These are phyloP conservation scores for Priceomyces melissophilus DNA, from an alignment of 805 yeast genomes.

Conservation along the genomic window DNA sequence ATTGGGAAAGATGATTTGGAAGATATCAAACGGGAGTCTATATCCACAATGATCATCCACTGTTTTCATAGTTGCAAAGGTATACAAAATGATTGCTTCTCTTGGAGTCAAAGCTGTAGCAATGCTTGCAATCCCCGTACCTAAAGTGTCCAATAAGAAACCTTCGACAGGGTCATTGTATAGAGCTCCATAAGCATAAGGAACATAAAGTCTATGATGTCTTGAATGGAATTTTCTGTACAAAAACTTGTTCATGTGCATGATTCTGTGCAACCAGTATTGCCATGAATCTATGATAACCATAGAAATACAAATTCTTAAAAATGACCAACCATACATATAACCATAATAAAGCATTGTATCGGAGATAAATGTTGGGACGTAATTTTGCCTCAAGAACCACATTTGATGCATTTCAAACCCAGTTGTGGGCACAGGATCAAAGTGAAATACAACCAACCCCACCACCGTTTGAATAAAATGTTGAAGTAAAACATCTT, in stretches of 20 bases:
- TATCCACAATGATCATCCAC: conserved; percentile 99
- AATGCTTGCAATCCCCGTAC: conserved; percentile 81
- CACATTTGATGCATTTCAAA: conserved; percentile 47
- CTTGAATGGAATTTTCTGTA: conserved; percentile 87
- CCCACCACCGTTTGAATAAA: conserved; percentile 78
- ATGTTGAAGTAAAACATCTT: conserved; percentile 85
- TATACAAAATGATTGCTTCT: conserved; percentile 69
- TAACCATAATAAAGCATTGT: conserved; percentile 49
- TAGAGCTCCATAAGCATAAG: conserved; percentile 94
- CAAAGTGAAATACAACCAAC: conserved; percentile 48
- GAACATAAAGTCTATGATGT: conserved; percentile 91
- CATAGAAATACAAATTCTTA: conserved; percentile 63
- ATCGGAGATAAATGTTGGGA: conserved; percentile 45
- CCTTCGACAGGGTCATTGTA: conserved; percentile 96
- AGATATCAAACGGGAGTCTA: conserved; percentile 84
- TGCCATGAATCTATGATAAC: conserved; percentile 92
- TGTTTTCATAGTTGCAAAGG: conserved; percentile 91
- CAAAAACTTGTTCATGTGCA: conserved; percentile 78
- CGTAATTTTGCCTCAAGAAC: conserved; percentile 37
- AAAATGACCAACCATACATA: conserved; percentile 57
- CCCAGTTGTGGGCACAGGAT: conserved; percentile 53
- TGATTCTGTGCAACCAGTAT: conserved; percentile 78
- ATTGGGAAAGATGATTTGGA: conserved; percentile 90
- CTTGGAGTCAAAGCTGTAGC: conserved; percentile 65
- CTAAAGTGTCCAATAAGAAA: conserved; percentile 83